A percentile compares a stretch with the other conserved stretches of the same genome.
These are phyloP conservation scores for Leccinum pellstonianum DNA, from an alignment of 768 basidiomycete species.

Conservation along the genomic window DNA sequence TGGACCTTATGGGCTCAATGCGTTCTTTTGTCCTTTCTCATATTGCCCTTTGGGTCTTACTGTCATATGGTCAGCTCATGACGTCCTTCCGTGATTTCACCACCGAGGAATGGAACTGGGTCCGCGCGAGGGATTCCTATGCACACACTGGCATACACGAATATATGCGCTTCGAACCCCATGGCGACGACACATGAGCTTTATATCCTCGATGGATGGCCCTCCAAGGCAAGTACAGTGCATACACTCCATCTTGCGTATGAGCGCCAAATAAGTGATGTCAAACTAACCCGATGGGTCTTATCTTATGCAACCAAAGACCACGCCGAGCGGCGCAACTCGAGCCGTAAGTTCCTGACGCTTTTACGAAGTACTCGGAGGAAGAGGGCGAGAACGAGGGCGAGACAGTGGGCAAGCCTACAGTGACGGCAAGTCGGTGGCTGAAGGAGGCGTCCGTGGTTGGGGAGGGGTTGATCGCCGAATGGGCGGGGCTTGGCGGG, in stretches of 20 bases:
- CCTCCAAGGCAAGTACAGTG: conserved; percentile 38
- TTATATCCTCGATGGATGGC: conserved; percentile 53
- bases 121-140: conserved; percentile 33
- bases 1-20: conserved; percentile 49
- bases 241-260: too few relatives aligned
- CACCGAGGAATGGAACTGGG: conserved; percentile 54
- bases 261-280: too few relatives aligned
- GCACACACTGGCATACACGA: conserved; percentile 16
- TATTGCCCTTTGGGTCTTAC: neutral
- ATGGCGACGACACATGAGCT: conserved; percentile 44
- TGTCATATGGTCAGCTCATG: conserved; percentile 34
- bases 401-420: conserved; percentile 11
- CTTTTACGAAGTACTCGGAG: conserved; percentile 24
- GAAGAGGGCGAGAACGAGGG: neutral
- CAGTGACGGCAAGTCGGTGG: conserved; percentile 9
- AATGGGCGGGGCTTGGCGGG: conserved; percentile 25
- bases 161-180: conserved; percentile 44
- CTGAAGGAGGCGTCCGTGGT: conserved; percentile 18
- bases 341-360: conserved; percentile 22
- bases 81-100: conserved; percentile 48
- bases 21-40: conserved; percentile 12
- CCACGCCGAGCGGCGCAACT: conserved; percentile 20
- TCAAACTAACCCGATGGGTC: too few relatives aligned
- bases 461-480: conserved; percentile 34
- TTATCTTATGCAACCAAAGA: too few relatives aligned